Evolutionary conservation across 441 rosid genomes (phyloP), one percentile per base, ranked within the genome.

Genomic region (Gossypium davidsonii): DNA sequence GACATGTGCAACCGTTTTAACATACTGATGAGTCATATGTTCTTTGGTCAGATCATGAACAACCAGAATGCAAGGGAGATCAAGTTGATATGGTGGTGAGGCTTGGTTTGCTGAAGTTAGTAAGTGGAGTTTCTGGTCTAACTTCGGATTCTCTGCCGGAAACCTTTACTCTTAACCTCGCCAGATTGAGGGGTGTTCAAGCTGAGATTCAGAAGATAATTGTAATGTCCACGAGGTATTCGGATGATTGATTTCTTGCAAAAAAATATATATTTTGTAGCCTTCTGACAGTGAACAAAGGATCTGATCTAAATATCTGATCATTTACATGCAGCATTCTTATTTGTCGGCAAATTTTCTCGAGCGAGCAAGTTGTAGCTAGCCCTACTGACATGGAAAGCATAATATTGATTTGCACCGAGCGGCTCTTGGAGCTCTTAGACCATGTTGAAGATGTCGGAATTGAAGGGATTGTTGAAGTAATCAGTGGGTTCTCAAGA

Each of bases 61-160:
- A 80, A 25, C 79, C 84, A 39, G 99, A 83, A 81, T 91, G 96
- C 83, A 86, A 78, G 31, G 98, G 97, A 62, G 98, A 89, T 56
- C 81, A 14, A 74, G 72, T 93, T 59, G 98, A 91, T 81, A 67
- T 91, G 79, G 51, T 84, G 56, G 86, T 86, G 79, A 90, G 98
- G 85, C 86, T 90, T 10, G 96, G 97, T 77, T 79, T 95, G 82
- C 73, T 91, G 78, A 90, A 95, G 89, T 79, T 95, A 67, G 94
- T 82, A 4, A 82, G 71, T 75, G 83, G 80, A 52, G 84, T 89
- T 49, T 77, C 90, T 37, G 97, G 96, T 73, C 64, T 91, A 42
- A 85, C 88, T 0, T 80, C 78, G 28, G 90, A 86, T 66, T 59
- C 76, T 28, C 62, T 89, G 65, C 97, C 99, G 0, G 99, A 95